These are phyloP conservation scores for Aspergillus mulundensis DNA, from an alignment of 495 filamentous ascomycete species.

Conservation along the genomic window DNA sequence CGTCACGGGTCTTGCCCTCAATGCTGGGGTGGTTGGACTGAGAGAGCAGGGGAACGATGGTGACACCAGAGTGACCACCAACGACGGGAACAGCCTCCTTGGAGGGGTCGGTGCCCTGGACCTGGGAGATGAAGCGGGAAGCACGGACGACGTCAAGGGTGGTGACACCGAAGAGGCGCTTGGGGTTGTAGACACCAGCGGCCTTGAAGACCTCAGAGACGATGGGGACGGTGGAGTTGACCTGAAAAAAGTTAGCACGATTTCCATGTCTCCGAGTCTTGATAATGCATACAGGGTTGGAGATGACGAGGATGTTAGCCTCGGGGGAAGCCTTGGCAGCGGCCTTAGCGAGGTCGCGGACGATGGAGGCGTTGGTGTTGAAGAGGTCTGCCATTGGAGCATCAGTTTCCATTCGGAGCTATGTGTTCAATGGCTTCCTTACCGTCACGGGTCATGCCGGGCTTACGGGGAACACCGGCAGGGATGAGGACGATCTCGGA, in stretches of 20 bases:
- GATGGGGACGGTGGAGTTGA: slow-evolving; percentile 99
- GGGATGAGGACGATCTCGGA: slow-evolving; percentile 95
- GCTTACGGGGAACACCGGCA: slow-evolving; percentile 97
- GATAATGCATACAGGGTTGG: slow-evolving; percentile 70
- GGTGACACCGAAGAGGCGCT: slow-evolving; percentile 97
- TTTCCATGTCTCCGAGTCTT: not conserved
- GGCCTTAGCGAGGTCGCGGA: slow-evolving; percentile 97
- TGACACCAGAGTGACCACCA: slow-evolving; percentile 95
- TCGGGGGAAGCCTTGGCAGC: slow-evolving; percentile 83
- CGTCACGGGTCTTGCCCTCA: slow-evolving; percentile 64
- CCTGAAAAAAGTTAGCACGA: slow-evolving; percentile 24
- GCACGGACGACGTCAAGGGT: slow-evolving; percentile 98
- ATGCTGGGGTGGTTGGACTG: slow-evolving; percentile 87
- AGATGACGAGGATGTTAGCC: slow-evolving; percentile 94
- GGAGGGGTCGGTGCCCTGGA: slow-evolving; percentile 84
- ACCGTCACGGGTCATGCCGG: slow-evolving; percentile 98
- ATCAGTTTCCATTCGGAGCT: slow-evolving; percentile 4
- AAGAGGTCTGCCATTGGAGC: slow-evolving; percentile 68
- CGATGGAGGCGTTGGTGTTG: slow-evolving; percentile 99
- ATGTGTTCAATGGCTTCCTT: slow-evolving; percentile 13
- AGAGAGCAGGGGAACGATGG: slow-evolving; percentile 95
- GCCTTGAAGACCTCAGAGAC: slow-evolving; percentile 94
- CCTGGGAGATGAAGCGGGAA: slow-evolving; percentile 90
- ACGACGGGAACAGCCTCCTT: slow-evolving; percentile 93
- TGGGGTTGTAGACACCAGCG: slow-evolving; percentile 93